These are phyloP conservation scores for Bryoglossum gracile DNA, from an alignment of 495 filamentous ascomycete species.

Conservation along the genomic window DNA sequence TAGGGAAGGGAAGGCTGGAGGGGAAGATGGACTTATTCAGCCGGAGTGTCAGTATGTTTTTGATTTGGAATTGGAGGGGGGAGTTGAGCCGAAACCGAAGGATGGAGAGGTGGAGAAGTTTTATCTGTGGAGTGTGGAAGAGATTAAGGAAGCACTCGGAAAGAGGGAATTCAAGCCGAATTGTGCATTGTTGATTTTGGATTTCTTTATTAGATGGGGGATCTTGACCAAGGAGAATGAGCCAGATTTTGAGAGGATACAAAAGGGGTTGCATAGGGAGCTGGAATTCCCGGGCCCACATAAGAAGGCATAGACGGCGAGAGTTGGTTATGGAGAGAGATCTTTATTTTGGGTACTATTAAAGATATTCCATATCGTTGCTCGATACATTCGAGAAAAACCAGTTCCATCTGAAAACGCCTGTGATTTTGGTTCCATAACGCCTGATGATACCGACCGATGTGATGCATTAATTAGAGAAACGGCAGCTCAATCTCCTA, in stretches of 20 bases:
- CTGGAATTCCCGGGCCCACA: constrained; percentile 70
- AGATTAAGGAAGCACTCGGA: constrained; percentile 63
- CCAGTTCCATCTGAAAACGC: too few relatives aligned
- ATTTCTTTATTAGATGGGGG: constrained; percentile 87
- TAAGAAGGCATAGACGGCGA: constrained; percentile 1
- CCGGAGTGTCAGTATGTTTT: constrained; percentile 91
- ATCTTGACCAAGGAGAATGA: constrained; percentile 78
- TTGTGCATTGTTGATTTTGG: constrained; percentile 72
- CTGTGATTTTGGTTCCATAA: too few relatives aligned
- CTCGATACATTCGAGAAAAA: too few relatives aligned
- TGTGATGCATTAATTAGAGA: too few relatives aligned
- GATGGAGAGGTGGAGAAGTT: constrained; percentile 90
- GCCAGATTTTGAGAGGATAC: constrained; percentile 70
- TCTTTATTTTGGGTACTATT: too few relatives aligned
- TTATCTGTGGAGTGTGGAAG: constrained; percentile 62
- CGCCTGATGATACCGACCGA: too few relatives aligned
- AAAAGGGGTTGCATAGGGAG: constrained; percentile 65
- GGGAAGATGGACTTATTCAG: constrained; percentile 80
- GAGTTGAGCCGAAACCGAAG: constrained; percentile 61
- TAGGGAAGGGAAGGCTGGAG: constrained; percentile 68
- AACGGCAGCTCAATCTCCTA: too few relatives aligned
- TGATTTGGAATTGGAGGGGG: constrained; percentile 69
- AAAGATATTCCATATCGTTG: too few relatives aligned
- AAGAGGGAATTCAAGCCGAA: constrained; percentile 88
- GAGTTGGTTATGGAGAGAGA: background rate